Conservation (phyloP, 2,329 filamentous ascomycete species). For the Fusarium nelsonii region DNA sequence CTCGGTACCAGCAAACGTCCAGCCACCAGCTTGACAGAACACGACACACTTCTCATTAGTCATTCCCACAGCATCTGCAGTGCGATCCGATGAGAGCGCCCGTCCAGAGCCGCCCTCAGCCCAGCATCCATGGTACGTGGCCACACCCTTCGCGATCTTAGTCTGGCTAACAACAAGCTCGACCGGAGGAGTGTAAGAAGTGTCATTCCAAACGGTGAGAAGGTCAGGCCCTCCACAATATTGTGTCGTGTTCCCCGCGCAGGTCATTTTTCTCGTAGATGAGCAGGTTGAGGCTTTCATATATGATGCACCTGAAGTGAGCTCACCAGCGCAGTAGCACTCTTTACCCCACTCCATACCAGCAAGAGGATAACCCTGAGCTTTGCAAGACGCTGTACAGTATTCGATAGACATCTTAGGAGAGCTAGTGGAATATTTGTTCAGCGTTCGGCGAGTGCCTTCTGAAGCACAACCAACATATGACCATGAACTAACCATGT, state of each 20-base stretch:
- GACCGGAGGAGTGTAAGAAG: conserved; percentile 33
- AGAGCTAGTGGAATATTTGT: conserved; percentile 33
- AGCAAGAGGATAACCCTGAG: conserved; percentile 38
- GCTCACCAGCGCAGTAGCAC: conserved; percentile 38
- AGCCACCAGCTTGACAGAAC: conserved; percentile 48
- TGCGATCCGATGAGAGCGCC: conserved; percentile 36
- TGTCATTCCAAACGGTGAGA: conserved; percentile 43
- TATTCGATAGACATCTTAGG: conserved; percentile 39
- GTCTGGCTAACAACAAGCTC: conserved; percentile 35
- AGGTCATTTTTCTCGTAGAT: conserved; percentile 37
- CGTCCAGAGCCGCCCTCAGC: conserved; percentile 30
- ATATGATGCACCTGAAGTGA: conserved; percentile 37
- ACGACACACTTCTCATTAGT: conserved; percentile 48
- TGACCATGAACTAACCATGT: conserved; percentile 37
- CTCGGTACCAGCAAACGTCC: conserved; percentile 53
- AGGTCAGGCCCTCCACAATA: conserved; percentile 39
- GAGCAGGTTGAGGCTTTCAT: conserved; percentile 29
- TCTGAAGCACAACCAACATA: conserved; percentile 40
- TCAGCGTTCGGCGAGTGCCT: conserved; percentile 28
- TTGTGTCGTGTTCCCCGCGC: conserved; percentile 40
- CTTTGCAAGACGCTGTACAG: conserved; percentile 39
- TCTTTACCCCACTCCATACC: conserved; percentile 41
- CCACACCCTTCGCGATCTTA: conserved; percentile 31
- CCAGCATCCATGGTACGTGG: conserved; percentile 41
- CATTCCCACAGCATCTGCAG: conserved; percentile 33